phyloP scores from a whole-genome alignment of 257 asterid species.

The Capsicum rhomboideum region DNA sequence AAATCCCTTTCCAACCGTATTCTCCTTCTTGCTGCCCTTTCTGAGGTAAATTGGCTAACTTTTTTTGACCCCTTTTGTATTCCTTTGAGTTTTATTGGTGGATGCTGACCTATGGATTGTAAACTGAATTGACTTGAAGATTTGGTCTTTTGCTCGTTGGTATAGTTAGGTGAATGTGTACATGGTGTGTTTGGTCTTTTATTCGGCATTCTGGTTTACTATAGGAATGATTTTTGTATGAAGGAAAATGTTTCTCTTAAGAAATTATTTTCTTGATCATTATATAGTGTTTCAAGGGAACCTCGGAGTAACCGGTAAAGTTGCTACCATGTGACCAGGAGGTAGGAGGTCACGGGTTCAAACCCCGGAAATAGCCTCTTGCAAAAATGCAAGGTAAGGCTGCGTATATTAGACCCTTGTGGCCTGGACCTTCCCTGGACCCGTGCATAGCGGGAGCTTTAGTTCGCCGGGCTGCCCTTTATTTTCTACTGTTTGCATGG shows the following conservation, averaged over 20 bases:
- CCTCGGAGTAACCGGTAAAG: too few species aligned
- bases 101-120: neutral
- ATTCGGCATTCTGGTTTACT: neutral
- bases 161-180: neutral
- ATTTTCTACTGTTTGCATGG: too few species aligned
- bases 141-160: neutral
- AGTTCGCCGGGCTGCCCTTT: too few species aligned
- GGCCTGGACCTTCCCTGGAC: too few species aligned
- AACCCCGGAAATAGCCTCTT: too few species aligned
- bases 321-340: too few species aligned
- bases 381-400: too few species aligned
- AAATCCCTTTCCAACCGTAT: conserved; percentile 94
- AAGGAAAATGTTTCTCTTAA: neutral
- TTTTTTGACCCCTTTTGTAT: neutral
- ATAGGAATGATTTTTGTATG: neutral
- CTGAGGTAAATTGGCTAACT: conserved; percentile 48
- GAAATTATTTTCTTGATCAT: neutral
- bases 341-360: too few species aligned
- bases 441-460: too few species aligned
- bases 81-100: neutral
- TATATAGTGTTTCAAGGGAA: too few species aligned
- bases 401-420: too few species aligned
- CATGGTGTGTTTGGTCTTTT: neutral
- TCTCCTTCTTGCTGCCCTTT: conserved; percentile 93
- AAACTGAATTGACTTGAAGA: neutral